Base-by-base conservation (phyloP, 2,329 filamentous ascomycete genomes). In the Fusarium gaditjirri region DNA sequence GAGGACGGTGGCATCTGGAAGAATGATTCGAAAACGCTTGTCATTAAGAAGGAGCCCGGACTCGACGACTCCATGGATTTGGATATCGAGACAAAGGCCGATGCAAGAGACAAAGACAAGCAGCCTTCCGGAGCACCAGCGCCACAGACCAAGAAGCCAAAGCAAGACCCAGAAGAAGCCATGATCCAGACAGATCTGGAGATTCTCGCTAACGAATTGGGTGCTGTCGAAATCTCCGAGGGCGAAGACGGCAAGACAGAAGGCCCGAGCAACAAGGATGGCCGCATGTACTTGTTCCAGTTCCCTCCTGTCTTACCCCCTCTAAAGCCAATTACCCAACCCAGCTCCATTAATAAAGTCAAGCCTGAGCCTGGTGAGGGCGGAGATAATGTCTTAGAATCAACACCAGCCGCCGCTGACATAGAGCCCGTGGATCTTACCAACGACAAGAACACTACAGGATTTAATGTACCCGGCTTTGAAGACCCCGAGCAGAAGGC, bases 241-340 rank as follows among this genome's bases (percentile, higher is more conserved):
- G 44, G 53, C 17, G 76, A 78, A 54, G 77, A 77, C 19, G 64
- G 72, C 25, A 77, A 76, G 61, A 70, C 67, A 21, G 77, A 79
- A 46, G 78, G 70, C 12, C 77, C 78, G 4, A 71, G 78, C 50
- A 80, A 82, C 78, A 83, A 83, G 70, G 88, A 90, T 49, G 89
- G 89, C 27, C 85, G 88, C 41, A 79, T 91, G 57, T 91, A 90
- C 69, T 83, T 92, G 54, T 91, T 91, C 80, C 90, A 91, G 73
- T 88, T 92, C 72, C 90, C 90, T 43, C 89, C 89, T 9, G 81
- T 91, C 8, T 83, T 91, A 16, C 89, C 90, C 12, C 86, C 88
- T 1, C 81, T 91, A n/a, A 82, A 78, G 68, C 77, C 70, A 62
- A 65, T 76, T 17, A 71, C 76, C 29, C 76, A 77, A 27, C 70